Conservation (phyloP, 2,329 filamentous ascomycete genomes). For the Fusarium xylarioides region DNA sequence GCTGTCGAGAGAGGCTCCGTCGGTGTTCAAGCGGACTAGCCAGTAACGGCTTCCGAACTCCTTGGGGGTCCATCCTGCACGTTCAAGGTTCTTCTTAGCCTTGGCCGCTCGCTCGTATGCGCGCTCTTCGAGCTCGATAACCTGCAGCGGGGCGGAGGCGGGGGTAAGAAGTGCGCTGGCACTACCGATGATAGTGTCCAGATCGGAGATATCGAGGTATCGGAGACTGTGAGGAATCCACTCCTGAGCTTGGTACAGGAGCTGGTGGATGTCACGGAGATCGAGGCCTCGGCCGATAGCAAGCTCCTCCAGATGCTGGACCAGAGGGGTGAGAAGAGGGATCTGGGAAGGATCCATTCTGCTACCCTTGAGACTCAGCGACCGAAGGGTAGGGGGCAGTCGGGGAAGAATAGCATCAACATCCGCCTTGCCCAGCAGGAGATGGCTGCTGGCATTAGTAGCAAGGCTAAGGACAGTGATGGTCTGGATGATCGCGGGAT, state of each 20-base stretch:
- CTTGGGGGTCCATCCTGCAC: slow-evolving; percentile 74
- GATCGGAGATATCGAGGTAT: slow-evolving; percentile 80
- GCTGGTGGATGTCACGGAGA: slow-evolving; percentile 70
- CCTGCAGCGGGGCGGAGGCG: slow-evolving; percentile 74
- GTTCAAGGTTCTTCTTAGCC: slow-evolving; percentile 66
- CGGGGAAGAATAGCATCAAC: slow-evolving; percentile 71
- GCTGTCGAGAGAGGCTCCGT: slow-evolving; percentile 48
- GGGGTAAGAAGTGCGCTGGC: slow-evolving; percentile 67
- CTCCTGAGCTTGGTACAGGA: slow-evolving; percentile 64
- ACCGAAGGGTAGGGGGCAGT: slow-evolving; percentile 73
- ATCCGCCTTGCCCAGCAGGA: slow-evolving; percentile 73
- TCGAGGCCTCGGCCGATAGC: slow-evolving; percentile 75
- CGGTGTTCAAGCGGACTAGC: slow-evolving; percentile 67
- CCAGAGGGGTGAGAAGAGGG: slow-evolving; percentile 68
- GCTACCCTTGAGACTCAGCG: slow-evolving; percentile 79
- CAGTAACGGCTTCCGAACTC: slow-evolving; percentile 73
- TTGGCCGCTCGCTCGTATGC: slow-evolving; percentile 72
- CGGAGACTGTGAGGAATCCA: slow-evolving; percentile 67
- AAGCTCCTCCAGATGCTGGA: slow-evolving; percentile 78
- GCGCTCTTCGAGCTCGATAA: slow-evolving; percentile 78
- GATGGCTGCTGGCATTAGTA: slow-evolving; percentile 75
- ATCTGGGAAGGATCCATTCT: slow-evolving; percentile 73
- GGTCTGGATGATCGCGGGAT: slow-evolving; percentile 71
- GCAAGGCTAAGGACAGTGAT: slow-evolving; percentile 79
- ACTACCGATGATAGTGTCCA: slow-evolving; percentile 64